Evolutionary conservation across 148 eudicot genomes (phyloP).

Genomic region (Silene latifolia): DNA sequence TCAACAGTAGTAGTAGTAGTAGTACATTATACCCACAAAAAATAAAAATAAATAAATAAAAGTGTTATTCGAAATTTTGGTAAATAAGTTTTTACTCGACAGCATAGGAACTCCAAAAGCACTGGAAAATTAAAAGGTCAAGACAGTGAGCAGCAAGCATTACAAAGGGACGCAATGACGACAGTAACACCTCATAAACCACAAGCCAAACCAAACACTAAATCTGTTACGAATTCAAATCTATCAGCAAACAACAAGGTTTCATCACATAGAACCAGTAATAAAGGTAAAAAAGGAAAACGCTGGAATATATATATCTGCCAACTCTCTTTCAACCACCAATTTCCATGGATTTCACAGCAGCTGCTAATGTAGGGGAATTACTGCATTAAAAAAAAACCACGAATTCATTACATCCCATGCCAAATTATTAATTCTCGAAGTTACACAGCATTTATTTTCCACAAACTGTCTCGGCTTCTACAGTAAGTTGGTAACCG

Average conservation of each 20-base stretch:
- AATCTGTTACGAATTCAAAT: neutral
- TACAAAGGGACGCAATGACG: neutral
- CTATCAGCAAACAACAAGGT: slow-evolving; percentile 2
- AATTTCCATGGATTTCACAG: slow-evolving; percentile 5
- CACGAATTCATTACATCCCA: too few relatives aligned
- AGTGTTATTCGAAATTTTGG: too few relatives aligned
- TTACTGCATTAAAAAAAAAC: slow-evolving; percentile 28
- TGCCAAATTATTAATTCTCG: neutral
- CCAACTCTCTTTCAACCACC: slow-evolving; percentile 1
- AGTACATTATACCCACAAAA: too few relatives aligned
- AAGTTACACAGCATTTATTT: too few relatives aligned
- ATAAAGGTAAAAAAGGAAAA: neutral
- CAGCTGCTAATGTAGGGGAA: neutral
- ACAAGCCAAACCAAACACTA: neutral
- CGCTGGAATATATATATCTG: slow-evolving; percentile 14
- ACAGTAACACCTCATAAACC: neutral
- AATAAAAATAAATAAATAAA: too few relatives aligned
- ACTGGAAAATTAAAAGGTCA: too few relatives aligned
- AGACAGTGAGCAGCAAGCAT: neutral
- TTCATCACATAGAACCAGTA: slow-evolving; percentile 5
- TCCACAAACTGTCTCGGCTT: neutral
- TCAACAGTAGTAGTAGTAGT: too few relatives aligned
- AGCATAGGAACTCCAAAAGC: too few relatives aligned
- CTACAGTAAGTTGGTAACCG: neutral
- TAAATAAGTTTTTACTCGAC: too few relatives aligned